Evolutionary conservation across 345 rosid species (phyloP).

Genomic region (Syzygium oleosum): DNA sequence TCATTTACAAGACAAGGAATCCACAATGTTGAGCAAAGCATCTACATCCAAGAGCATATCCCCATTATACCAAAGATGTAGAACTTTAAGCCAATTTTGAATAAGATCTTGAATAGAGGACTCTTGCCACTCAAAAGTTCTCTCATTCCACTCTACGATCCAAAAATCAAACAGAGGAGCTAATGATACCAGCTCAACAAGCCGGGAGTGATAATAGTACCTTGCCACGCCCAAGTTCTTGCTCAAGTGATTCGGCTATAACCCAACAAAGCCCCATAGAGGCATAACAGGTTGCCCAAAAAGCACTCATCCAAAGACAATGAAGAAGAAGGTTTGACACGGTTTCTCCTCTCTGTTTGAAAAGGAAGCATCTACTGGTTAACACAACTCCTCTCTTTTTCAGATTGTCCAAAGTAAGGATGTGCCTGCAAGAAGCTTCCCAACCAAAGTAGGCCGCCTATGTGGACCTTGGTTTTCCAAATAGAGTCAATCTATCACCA

Average conservation of each 20-base stretch:
- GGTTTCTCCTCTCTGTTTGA: not conserved
- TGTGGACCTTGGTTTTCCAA: not conserved
- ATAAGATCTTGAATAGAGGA: not conserved
- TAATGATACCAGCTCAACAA: not conserved
- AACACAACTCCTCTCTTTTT: not conserved
- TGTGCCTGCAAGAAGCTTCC: not conserved
- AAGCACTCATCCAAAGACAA: not conserved
- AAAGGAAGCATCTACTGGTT: not conserved
- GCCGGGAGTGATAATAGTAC: not conserved
- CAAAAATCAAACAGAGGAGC: not conserved
- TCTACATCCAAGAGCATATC: not conserved
- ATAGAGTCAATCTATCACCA: not conserved
- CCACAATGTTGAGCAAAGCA: not conserved
- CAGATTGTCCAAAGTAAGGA: not conserved
- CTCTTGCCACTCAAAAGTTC: not conserved
- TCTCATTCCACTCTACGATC: not conserved
- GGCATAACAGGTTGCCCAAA: not conserved
- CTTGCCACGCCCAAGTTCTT: not conserved
- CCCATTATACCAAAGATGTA: not conserved
- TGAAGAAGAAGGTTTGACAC: not conserved
- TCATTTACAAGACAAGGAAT: not conserved
- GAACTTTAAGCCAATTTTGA: not conserved
- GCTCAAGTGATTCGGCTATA: not conserved
- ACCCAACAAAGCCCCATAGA: not conserved
- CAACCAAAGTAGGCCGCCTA: not conserved